Conservation (phyloP, 129 eudicot genomes). For the Lactuca sativa region DNA sequence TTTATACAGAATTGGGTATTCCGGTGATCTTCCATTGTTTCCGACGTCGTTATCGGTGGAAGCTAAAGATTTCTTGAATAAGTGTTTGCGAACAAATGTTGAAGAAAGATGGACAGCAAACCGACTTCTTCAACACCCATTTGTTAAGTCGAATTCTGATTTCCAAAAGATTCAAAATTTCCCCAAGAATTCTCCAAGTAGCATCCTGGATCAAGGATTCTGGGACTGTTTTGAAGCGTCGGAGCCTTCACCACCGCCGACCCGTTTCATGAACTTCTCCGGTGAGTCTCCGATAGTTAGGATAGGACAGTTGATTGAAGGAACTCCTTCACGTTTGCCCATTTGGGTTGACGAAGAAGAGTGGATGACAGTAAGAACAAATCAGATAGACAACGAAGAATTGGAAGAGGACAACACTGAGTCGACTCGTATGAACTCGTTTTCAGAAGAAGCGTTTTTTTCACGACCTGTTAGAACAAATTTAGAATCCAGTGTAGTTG, state of each 20-base stretch:
- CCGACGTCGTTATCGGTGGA: conserved; percentile 54
- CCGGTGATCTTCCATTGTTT: conserved; percentile 56
- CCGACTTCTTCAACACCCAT: conserved; percentile 59
- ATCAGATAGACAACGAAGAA: conserved; percentile 8
- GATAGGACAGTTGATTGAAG: conserved; percentile 41
- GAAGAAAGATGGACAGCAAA: conserved; percentile 56
- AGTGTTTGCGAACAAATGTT: conserved; percentile 50
- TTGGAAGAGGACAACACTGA: conserved; percentile 12
- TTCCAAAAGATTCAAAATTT: conserved; percentile 23
- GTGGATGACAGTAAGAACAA: conserved; percentile 67
- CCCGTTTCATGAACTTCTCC: conserved; percentile 5
- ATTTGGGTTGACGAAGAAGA: conserved; percentile 58
- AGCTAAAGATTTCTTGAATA: conserved; percentile 52
- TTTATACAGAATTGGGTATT: conserved; percentile 55
- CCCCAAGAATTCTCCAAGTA: conserved; percentile 51
- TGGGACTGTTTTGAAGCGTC: conserved; percentile 56
- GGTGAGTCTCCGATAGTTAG: conserved; percentile 43
- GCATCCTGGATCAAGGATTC: conserved; percentile 61
- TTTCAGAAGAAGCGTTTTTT: conserved; percentile 22
- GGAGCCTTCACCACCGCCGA: conserved; percentile 21
- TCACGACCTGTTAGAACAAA: conserved; percentile 16
- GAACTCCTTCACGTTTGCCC: conserved; percentile 39
- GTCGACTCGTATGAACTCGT: neutral
- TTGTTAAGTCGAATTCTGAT: conserved; percentile 30
- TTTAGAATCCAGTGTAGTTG: conserved; percentile 23